Evolutionary conservation across 768 basidiomycete species (phyloP).

Genomic region (Russula compacta): DNA sequence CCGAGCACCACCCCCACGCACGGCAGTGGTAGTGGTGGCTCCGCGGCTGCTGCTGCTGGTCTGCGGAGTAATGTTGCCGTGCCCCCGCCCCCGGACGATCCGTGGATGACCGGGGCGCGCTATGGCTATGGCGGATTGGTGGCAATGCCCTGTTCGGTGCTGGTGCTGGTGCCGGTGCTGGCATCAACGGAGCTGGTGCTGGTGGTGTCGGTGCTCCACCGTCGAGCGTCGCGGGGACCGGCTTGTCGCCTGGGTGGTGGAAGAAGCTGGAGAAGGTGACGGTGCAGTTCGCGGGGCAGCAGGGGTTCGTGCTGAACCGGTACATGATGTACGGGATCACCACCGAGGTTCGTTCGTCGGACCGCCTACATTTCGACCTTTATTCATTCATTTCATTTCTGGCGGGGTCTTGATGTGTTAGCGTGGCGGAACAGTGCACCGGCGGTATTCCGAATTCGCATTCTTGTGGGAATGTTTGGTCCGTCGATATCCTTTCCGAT

Average conservation of each 20-base stretch:
- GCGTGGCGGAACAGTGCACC: slow-evolving; percentile 59
- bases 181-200: slow-evolving; percentile 26
- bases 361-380: neutral
- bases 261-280: slow-evolving; percentile 64
- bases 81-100: slow-evolving; percentile 6
- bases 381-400: slow-evolving; percentile 7
- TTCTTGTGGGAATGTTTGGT: slow-evolving; percentile 83
- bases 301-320: slow-evolving; percentile 86
- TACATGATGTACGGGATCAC: slow-evolving; percentile 77
- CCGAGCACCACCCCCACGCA: no score
- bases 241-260: slow-evolving; percentile 81
- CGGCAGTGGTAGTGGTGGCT: no score
- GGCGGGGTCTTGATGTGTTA: slow-evolving; percentile 23
- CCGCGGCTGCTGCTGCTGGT: neutral
- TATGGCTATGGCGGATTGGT: neutral
- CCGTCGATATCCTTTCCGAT: slow-evolving; percentile 87
- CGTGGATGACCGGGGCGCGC: slow-evolving; percentile 8
- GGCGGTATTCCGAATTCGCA: slow-evolving; percentile 90
- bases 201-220: slow-evolving; percentile 21
- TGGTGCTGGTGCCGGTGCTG: neutral
- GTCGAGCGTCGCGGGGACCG: slow-evolving; percentile 60
- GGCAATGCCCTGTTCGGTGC: slow-evolving; percentile 10
- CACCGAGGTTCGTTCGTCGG: slow-evolving; percentile 28
- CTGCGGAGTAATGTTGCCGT: neutral
- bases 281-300: slow-evolving; percentile 73